Evolutionary conservation across 768 basidiomycete genomes (phyloP), one percentile per base, ranked within the genome.

Genomic region (Amanita muscaria): DNA sequence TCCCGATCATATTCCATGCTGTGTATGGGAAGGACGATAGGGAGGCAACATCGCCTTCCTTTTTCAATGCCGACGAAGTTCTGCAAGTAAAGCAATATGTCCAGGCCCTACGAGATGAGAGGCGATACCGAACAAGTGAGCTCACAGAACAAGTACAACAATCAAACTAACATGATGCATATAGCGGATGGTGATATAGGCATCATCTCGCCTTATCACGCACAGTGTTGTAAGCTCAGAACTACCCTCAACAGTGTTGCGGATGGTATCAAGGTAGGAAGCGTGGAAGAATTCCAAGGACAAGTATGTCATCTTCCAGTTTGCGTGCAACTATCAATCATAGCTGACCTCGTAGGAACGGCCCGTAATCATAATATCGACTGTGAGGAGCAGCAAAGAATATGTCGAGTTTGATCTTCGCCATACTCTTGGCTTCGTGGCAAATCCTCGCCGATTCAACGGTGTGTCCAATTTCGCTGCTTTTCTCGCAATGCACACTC

Each of bases 271-370:
- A 81, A 76, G 47, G 76, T 83, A 9, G 81, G 79, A 22, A 77
- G 74, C 35, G 79, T 80, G 3, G 81, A 84, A 56, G 77, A 79
- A 44, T 82, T 80, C 57, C 81, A 83, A 55, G 81, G 80, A 2
- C 78, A 81, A 59, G 78, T 74, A n/a, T n/a, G n/a, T n/a, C n/a
- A n/a, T n/a, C n/a, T n/a, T n/a, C n/a, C 11, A 56, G 49, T 47
- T 56, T 31, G 15, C 19, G 4, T 35, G 14, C 10, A 14, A 45
- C 51, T 0, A 63, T 62, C 2, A n/a, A n/a, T n/a, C n/a, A n/a
- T n/a, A n/a, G n/a, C n/a, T n/a, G n/a, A n/a, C n/a, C n/a, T n/a
- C n/a, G n/a, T 44, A 79, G 76, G 77, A 79, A 62, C 72, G 75
- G 16, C 64, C 67, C 0, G 68, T 76, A 7, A 77, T 79, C 30